phyloP scores from a whole-genome alignment of 1,139 yeast species.

The Hyphopichia wangnamkhiaoensis region DNA sequence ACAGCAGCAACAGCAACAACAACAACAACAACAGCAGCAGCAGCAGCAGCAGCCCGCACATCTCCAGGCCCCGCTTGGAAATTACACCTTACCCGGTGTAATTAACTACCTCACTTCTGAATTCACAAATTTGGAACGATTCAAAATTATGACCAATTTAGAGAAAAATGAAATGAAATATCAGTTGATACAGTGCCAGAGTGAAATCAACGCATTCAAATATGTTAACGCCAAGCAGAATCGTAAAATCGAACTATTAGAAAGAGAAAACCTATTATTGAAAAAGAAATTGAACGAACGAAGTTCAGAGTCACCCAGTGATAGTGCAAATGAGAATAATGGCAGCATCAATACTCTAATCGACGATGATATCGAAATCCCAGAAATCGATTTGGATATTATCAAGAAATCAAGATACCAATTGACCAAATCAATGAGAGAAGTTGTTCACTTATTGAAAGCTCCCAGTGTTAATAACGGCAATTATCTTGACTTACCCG shows the following conservation, averaged over 20 bases:
- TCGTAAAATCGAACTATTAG: conserved; percentile 29
- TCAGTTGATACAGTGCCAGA: conserved; percentile 54
- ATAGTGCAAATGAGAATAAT: background rate
- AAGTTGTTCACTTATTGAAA: conserved; percentile 40
- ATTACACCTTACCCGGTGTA: conserved; percentile 64
- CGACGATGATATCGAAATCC: conserved; percentile 19
- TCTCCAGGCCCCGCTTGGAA: conserved; percentile 19
- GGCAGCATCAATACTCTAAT: conserved; percentile 4
- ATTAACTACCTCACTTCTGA: conserved; percentile 62
- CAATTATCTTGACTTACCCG: conserved; percentile 24
- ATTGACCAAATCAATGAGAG: conserved; percentile 43
- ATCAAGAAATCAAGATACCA: conserved; percentile 42
- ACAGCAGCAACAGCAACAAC: conserved; percentile 15
- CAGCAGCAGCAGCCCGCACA: conserved; percentile 9
- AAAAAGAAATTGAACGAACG: conserved; percentile 9
- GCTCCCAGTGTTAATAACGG: conserved; percentile 30
- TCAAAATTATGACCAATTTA: conserved; percentile 55
- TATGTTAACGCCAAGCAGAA: conserved; percentile 39
- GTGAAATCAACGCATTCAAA: conserved; percentile 51
- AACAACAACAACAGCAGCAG: conserved; percentile 10
- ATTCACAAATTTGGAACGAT: conserved; percentile 59
- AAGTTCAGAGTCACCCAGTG: conserved; percentile 1
- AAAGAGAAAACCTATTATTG: conserved; percentile 19
- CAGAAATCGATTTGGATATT: conserved; percentile 41
- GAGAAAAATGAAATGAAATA: conserved; percentile 60